These are phyloP conservation scores for Microsporum audouinii DNA, from an alignment of 2,329 filamentous ascomycete species.

Conservation along the genomic window DNA sequence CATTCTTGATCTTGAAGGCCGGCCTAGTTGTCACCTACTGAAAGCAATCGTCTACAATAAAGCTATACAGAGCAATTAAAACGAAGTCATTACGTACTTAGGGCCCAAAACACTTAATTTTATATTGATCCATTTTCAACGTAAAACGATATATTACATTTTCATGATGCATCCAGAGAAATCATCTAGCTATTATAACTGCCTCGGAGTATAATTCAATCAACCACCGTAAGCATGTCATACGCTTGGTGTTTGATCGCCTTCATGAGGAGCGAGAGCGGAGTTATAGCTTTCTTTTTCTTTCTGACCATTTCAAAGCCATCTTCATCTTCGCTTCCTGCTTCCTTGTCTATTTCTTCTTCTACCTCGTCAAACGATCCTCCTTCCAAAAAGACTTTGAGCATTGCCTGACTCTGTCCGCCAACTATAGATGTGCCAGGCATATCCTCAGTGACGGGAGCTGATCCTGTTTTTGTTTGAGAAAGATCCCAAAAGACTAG, in stretches of 20 bases:
- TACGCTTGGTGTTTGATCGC: constrained; percentile 45
- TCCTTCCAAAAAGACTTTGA: constrained; percentile 47
- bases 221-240: constrained; percentile 44
- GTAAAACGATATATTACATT: neutral
- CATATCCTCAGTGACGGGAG: constrained; percentile 11
- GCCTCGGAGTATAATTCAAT: constrained; percentile 27
- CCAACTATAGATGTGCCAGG: constrained; percentile 12
- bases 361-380: constrained; percentile 28
- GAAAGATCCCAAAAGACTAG: constrained; percentile 30
- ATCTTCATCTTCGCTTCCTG: constrained; percentile 13
- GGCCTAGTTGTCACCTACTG: neutral
- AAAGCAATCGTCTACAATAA: too few species aligned
- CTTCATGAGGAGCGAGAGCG: constrained; percentile 34
- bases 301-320: constrained; percentile 17
- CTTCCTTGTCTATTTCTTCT: constrained; percentile 19
- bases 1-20: neutral
- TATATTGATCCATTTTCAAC: too few species aligned
- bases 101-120: too few species aligned
- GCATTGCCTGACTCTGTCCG: constrained; percentile 37
- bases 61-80: too few species aligned
- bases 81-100: too few species aligned
- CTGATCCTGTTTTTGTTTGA: neutral
- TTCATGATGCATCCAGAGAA: neutral
- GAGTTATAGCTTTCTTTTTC: constrained; percentile 25
- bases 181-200: neutral